Base-by-base conservation (phyloP, 345 rosid species). In the Boechera divaricarpa region DNA sequence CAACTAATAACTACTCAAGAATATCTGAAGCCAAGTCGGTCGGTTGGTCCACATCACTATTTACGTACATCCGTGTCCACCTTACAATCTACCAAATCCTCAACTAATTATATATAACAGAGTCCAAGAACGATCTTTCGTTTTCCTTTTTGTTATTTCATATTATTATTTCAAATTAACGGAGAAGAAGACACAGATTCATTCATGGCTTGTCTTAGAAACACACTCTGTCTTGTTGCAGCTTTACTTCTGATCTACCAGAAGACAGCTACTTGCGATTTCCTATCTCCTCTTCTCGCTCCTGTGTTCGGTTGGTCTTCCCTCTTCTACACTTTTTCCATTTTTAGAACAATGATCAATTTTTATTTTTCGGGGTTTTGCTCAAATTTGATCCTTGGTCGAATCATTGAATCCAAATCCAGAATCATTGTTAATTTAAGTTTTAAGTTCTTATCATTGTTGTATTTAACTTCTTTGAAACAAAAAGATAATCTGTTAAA, bases 261-360 rank as follows among this genome's bases (percentile, higher is more conserved):
- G 54, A 74, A 80, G 74, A 79, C 73, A 42, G 78, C 67, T 29
- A 61, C 76, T 42, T 72, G 59, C 11, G 78, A 83, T 73, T 33
- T 81, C 56, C 69, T 85, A 15, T n/a, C 87, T 51, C 87, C 85
- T 67, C 71, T 84, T 13, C 77, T 80, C 6, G 39, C 87, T 16
- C 88, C 86, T 16, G 0, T 81, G 2, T 71, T 78, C 59, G 86
- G 86, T 83, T 52, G 54, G 80, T 75, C 42, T 53, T 57, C 5
- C 18, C 13, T 63, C 67, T 61, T 26, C 36, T 36, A 32, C 45
- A 6, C 66, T 70, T 54, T n/a, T 39, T 49, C 3, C 3, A 31
- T 31, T 3, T 3, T 5, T 31, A 21, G 24, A 21, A 21, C 24
- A 21, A 21, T 21, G 24, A 1, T 18, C 10, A 13, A 1, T 44